phyloP scores from a whole-genome alignment of 2,329 filamentous ascomycete species.

The Coniochaeta sp. region DNA sequence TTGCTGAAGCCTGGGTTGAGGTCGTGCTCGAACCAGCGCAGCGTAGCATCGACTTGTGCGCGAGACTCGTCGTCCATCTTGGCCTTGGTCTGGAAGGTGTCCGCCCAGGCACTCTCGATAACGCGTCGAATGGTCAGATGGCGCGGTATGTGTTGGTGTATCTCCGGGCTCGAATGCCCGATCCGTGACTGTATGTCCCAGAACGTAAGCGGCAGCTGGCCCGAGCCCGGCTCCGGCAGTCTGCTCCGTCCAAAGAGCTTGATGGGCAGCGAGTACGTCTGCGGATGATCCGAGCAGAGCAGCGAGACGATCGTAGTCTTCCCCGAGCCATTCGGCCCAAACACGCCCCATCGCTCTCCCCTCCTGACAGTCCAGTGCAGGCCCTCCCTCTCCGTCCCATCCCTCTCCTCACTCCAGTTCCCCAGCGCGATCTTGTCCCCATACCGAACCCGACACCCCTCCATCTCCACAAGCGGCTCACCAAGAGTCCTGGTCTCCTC shows the following conservation, averaged over 20 bases:
- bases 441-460: constrained; percentile 76
- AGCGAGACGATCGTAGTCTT: constrained; percentile 93
- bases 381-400: constrained; percentile 47
- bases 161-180: constrained; percentile 88
- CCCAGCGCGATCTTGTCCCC: constrained; percentile 71
- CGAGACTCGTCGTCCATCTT: constrained; percentile 50
- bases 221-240: constrained; percentile 63
- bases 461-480: constrained; percentile 78
- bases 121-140: constrained; percentile 64
- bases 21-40: constrained; percentile 73
- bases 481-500: constrained; percentile 29
- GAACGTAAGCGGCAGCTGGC: constrained; percentile 67
- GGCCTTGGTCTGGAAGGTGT: constrained; percentile 72
- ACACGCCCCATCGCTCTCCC: constrained; percentile 84
- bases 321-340: constrained; percentile 89
- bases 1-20: constrained; percentile 47
- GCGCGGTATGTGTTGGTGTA: constrained; percentile 87
- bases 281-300: constrained; percentile 91
- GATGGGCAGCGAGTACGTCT: constrained; percentile 84
- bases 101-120: constrained; percentile 82
- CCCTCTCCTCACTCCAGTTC: constrained; percentile 61
- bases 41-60: constrained; percentile 56
- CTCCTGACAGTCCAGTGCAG: constrained; percentile 76
- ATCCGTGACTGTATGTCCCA: constrained; percentile 89
- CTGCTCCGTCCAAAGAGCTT: constrained; percentile 77